These are phyloP conservation scores for Lavandula angustifolia DNA, from an alignment of 257 asterid genomes.

Conservation along the genomic window DNA sequence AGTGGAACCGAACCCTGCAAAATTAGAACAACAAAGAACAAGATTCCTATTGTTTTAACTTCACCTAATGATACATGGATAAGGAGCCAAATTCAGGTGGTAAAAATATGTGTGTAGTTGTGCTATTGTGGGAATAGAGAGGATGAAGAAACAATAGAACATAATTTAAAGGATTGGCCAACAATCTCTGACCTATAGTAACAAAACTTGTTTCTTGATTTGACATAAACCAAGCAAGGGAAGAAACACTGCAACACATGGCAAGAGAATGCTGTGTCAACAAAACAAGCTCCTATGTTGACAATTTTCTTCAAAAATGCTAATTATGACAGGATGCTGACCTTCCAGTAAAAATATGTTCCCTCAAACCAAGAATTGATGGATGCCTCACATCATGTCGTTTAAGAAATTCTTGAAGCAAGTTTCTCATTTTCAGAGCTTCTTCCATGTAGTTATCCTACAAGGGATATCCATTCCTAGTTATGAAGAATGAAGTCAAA, in stretches of 20 bases:
- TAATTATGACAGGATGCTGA: slow-evolving; percentile 32
- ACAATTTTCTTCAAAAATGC: too few relatives aligned
- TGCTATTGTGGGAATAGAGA: neutral
- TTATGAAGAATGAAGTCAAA: too few relatives aligned
- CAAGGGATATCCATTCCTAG: slow-evolving; percentile 27
- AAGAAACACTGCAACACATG: slow-evolving; percentile 88
- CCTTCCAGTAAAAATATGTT: slow-evolving; percentile 99
- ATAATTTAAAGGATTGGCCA: slow-evolving; percentile 96
- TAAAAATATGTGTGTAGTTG: too few relatives aligned
- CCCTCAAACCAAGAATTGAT: slow-evolving; percentile 92
- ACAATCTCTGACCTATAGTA: slow-evolving; percentile 91
- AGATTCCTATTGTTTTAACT: too few relatives aligned
- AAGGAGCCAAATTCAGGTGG: too few relatives aligned
- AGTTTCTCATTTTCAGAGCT: slow-evolving; percentile 96
- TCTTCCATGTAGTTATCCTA: slow-evolving; percentile 99
- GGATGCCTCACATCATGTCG: slow-evolving; percentile 91
- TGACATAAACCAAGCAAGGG: slow-evolving; percentile 99
- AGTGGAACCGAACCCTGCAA: slow-evolving; percentile 95
- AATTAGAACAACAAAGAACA: too few relatives aligned
- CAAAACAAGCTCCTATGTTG: too few relatives aligned
- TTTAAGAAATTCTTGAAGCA: slow-evolving; percentile 89
- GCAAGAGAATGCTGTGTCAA: slow-evolving; percentile 26
- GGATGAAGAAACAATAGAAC: slow-evolving; percentile 34
- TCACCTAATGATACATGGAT: too few relatives aligned
- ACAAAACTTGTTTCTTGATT: slow-evolving; percentile 98